phyloP scores from a whole-genome alignment of 306 rosid species.

The Quercus parvula region DNA sequence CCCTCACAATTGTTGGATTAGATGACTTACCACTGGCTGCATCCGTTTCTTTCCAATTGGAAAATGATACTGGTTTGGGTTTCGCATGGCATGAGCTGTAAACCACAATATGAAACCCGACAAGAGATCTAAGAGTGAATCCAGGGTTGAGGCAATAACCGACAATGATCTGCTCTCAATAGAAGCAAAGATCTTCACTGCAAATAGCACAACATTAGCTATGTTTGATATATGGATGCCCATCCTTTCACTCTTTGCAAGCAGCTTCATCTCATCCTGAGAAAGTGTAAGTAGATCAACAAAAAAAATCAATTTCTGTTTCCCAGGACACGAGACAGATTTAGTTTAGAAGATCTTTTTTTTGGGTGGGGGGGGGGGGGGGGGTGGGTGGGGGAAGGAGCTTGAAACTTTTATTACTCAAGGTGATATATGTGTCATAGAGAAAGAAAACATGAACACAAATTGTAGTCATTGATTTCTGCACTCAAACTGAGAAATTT shows the following conservation, averaged over 20 bases:
- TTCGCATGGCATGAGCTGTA: slow-evolving; percentile 65
- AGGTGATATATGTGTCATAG: no score
- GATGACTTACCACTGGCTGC: slow-evolving; percentile 71
- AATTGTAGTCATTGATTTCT: no score
- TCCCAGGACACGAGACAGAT: no score
- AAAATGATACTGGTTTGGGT: slow-evolving; percentile 54
- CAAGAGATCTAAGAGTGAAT: slow-evolving; percentile 76
- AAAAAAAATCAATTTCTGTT: no score
- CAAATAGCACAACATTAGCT: slow-evolving; percentile 59
- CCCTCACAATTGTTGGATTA: no score
- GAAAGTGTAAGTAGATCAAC: background rate
- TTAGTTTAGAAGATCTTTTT: no score
- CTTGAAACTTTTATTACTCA: no score
- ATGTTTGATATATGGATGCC: slow-evolving; percentile 54
- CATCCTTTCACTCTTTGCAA: slow-evolving; percentile 59
- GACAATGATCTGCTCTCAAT: slow-evolving; percentile 62
- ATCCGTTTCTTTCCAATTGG: slow-evolving; percentile 87
- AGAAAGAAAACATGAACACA: no score
- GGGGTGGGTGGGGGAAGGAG: no score
- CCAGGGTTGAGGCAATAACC: slow-evolving; percentile 78
- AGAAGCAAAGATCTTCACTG: slow-evolving; percentile 65
- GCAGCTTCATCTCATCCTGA: slow-evolving; percentile 63
- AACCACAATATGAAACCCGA: slow-evolving; percentile 86
- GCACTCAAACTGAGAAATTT: no score
- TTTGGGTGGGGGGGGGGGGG: no score